Evolutionary conservation across 176 grass and related monocot species (phyloP), one percentile per base, ranked within the genome.

Genomic region (Canna indica): DNA sequence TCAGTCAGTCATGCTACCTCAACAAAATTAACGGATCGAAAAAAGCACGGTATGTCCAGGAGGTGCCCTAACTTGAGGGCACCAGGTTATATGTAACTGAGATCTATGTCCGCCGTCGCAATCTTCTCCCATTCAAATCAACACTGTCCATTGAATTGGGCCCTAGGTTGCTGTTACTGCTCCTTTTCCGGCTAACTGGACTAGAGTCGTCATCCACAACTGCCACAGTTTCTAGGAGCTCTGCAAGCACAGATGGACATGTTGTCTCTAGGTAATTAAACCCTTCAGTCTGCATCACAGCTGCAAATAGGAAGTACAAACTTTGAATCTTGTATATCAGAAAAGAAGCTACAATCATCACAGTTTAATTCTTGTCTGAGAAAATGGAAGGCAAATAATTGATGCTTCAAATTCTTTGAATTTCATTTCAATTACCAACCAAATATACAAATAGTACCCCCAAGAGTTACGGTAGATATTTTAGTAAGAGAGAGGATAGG

Each of bases 251-350:
- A 10, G 84, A 90, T 0, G 87, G 90, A 38, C 84, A 90, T 18
- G 87, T 90, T 74, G 87, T 84, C 77, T 95, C 84, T 84, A 95
- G 83, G 82, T 90, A 83, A 73, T 80, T 75, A 67, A 95, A 90
- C 24, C 87, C 91, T 87, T 95, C 87, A 18, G 83, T 95, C 74
- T 74, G 76, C 87, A 95, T 83, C 36, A 95, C 84, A 83, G 77
- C 91, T 95, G 83, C 71, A 84, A 53, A 36, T 36, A 78, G 36
- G n/a, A 81, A 68, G 62, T 15, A 68, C 7, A 44, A 44, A 44
- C 2, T 44, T 44, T 44, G 72, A 64, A 68, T 58, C n/a, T 25
- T 60, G 52, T 76, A 38, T 28, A 75, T 78, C 31, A 80, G 38
- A 84, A 78, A 36, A 12, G 29, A 36, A 33, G 4, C 15, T 1